These are phyloP conservation scores for Salvia rosmarinus DNA, from an alignment of 257 asterid genomes.

Conservation along the genomic window DNA sequence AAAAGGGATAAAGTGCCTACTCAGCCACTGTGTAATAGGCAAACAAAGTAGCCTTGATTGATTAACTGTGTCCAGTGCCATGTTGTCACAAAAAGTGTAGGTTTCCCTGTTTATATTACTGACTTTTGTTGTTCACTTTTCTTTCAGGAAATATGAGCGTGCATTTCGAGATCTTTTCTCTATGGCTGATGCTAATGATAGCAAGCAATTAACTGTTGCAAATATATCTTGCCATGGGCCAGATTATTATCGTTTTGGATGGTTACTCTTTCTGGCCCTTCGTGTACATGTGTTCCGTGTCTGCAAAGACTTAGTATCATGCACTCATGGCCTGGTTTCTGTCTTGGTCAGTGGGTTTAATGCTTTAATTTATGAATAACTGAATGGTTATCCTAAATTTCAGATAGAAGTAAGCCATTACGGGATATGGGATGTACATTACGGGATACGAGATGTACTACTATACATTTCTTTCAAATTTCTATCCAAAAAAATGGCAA, in stretches of 20 bases:
- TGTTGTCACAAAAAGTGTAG: neutral
- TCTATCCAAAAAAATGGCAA: neutral
- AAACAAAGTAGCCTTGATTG: constrained; percentile 11
- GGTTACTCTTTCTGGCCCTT: constrained; percentile 89
- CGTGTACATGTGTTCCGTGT: constrained; percentile 73
- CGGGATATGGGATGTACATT: neutral
- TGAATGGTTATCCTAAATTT: constrained; percentile 21
- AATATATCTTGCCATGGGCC: constrained; percentile 36
- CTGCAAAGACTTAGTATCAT: constrained; percentile 81
- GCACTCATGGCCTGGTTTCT: constrained; percentile 88
- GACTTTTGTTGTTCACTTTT: constrained; percentile 21
- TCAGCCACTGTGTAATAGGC: neutral
- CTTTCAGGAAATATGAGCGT: constrained; percentile 78
- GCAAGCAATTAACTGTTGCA: constrained; percentile 49
- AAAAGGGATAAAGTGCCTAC: neutral
- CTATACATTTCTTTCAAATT: constrained; percentile 1
- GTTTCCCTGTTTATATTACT: constrained; percentile 18
- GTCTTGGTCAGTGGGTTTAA: constrained; percentile 68
- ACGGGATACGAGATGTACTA: constrained; percentile 3
- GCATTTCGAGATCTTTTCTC: constrained; percentile 71
- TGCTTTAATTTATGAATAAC: constrained; percentile 19
- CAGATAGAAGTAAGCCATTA: constrained; percentile 12
- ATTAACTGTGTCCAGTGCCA: constrained; percentile 15
- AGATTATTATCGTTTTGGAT: constrained; percentile 87
- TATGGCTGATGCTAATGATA: constrained; percentile 47